These are phyloP conservation scores for Pseudofabraea citricarpa DNA, from an alignment of 2,329 filamentous ascomycete species.

Conservation along the genomic window DNA sequence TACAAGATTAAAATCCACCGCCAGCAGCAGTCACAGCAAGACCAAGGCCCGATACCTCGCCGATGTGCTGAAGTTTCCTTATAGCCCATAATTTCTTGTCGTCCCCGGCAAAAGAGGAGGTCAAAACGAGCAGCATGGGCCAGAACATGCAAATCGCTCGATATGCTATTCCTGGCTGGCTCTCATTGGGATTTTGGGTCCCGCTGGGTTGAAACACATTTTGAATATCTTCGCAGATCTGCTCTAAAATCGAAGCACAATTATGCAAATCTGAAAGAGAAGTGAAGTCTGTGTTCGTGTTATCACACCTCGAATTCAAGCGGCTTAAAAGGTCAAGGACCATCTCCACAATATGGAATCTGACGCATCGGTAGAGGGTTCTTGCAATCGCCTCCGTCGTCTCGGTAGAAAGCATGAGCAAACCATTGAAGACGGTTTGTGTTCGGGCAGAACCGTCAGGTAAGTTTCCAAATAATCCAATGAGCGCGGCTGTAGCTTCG, in stretches of 20 bases:
- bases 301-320: background rate
- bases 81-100: background rate
- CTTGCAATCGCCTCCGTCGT: background rate
- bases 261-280: background rate
- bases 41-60: background rate
- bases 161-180: background rate
- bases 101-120: background rate
- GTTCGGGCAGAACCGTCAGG: background rate
- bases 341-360: background rate
- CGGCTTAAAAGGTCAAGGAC: background rate
- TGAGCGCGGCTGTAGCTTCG: background rate
- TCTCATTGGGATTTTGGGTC: background rate
- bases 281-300: background rate
- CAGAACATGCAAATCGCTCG: background rate
- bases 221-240: background rate
- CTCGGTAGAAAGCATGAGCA: background rate
- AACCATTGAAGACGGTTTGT: background rate
- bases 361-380: background rate
- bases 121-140: background rate
- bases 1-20: no score
- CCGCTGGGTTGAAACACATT: background rate
- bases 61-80: background rate
- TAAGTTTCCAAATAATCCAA: background rate
- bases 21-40: background rate
- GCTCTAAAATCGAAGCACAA: background rate